Evolutionary conservation across 768 basidiomycete species (phyloP), one percentile per base, ranked within the genome.

Genomic region (Boletus vinaceobasis): DNA sequence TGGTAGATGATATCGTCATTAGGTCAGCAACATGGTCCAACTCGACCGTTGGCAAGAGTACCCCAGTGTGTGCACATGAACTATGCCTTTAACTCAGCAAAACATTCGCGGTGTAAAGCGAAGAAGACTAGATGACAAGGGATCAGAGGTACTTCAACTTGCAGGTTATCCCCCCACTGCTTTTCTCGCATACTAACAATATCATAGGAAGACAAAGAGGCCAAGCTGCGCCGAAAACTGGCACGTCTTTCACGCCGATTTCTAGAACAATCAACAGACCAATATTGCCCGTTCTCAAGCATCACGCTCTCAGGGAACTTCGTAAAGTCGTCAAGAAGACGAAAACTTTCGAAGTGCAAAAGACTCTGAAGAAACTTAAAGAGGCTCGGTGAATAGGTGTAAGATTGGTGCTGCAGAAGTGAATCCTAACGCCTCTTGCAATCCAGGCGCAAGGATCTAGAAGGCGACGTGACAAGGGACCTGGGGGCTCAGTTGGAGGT

Each of bases 361-460:
- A 87, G 66, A 71, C 87, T n/a, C 79, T 93, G 54, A 95, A 93
- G 76, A 85, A 82, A 70, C 73, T 94, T 29, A 93, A 89, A 68
- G 78, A 76, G 26, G 68, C 86, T 29, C 74, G 87, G 89, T 89
- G 58, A 48, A 75, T 57, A 29, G 1, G 29, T n/a, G 33, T 45
- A 42, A 48, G n/a, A n/a, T 29, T 38, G 35, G 31, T 14, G 8
- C 9, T 50, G 19, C 21, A 35, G 49, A 19, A 13, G 15, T 42
- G 11, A 21, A 43, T 27, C 6, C 37, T 64, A 15, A 60, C 43
- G 21, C 43, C 32, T 43, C 23, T 46, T 42, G 17, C 37, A 8
- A 43, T 42, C 26, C 61, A 65, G 80, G 59, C 65, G 65, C 62
- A 77, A 77, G 55, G 67, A 72, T 31, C 68, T 72, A 19, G 67